Evolutionary conservation across 2,329 filamentous ascomycete genomes (phyloP), one percentile per base, ranked within the genome.

Genomic region (Helminthosporium solani): DNA sequence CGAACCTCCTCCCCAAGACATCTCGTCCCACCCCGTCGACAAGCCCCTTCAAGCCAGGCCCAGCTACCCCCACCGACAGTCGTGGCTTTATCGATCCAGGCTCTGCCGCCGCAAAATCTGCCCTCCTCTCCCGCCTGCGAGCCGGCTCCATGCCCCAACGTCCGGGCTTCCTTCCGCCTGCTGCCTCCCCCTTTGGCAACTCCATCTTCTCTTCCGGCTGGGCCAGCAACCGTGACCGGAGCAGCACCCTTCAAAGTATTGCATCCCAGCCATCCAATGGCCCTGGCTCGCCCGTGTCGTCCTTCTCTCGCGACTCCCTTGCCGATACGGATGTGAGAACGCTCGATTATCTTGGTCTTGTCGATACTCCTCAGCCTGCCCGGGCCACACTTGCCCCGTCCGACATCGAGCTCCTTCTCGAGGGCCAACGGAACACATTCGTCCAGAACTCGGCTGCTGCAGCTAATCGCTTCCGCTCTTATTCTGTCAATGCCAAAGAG

Each of bases 401-500:
- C 7, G 70, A 76, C 61, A 54, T 78, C 70, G 67, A 80, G 72
- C 57, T 74, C 33, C 62, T 77, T 5, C 60, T 74, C 31, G 76
- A 78, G 45, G 77, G 78, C 44, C 77, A 80, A 46, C 72, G 78
- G 44, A 66, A 77, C 47, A 85, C 86, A 35, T 87, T 64, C 45
- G 65, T 56, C 49, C 66, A 64, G 35, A 68, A 87, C 62, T 81
- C 89, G 56, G 86, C 85, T 54, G 87, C 83, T 66, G 87, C 68
- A 34, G 80, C 86, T 35, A 97, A 88, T 68, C 84, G 94, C 42
- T 95, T 97, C 77, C 85, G 94, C 37, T 99, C 94, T 1, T 97
- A 96, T 70, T 99, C 94, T 1, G 94, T 99, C 55, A 99, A 99
- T 71, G 95, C 95, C 45, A 96, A 95, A 72, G 92, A 97, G 68